phyloP scores from a whole-genome alignment of 345 rosid genomes.

The Linum lewisii region DNA sequence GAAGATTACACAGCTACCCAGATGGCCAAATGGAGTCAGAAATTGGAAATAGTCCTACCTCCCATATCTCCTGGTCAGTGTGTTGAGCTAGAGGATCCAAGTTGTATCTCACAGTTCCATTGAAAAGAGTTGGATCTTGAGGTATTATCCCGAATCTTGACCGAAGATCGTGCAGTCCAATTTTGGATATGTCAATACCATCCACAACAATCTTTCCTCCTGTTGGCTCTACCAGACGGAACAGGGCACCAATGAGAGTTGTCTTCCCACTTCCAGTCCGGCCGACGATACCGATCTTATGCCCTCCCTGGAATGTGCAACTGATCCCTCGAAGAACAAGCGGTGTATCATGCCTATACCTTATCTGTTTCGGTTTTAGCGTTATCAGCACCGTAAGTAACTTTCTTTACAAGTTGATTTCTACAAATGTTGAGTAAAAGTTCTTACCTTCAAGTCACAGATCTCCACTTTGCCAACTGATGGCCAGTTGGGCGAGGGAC shows the following conservation, averaged over 20 bases:
- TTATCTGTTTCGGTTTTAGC: slow-evolving; percentile 37
- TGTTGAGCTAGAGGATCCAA: slow-evolving; percentile 73
- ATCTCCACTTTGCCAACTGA: slow-evolving; percentile 71
- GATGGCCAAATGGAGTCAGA: too few relatives aligned
- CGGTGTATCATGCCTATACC: slow-evolving; percentile 63
- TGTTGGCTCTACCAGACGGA: slow-evolving; percentile 80
- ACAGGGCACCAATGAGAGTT: slow-evolving; percentile 77
- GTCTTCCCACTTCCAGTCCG: slow-evolving; percentile 96
- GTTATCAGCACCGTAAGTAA: slow-evolving; percentile 7
- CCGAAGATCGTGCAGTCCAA: slow-evolving; percentile 83
- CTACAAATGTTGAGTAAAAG: not conserved
- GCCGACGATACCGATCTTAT: slow-evolving; percentile 90
- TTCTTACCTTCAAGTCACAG: slow-evolving; percentile 56
- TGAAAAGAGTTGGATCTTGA: slow-evolving; percentile 88
- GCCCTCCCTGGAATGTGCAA: slow-evolving; percentile 81
- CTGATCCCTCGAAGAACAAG: slow-evolving; percentile 73
- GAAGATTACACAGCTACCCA: not conserved
- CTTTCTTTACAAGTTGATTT: not conserved
- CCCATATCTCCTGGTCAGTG: slow-evolving; percentile 83
- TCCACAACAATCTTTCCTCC: slow-evolving; percentile 81
- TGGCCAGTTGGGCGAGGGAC: slow-evolving; percentile 81
- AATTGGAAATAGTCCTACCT: slow-evolving; percentile 33
- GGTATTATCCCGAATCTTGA: slow-evolving; percentile 90
- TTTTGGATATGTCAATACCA: slow-evolving; percentile 60
- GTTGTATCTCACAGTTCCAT: slow-evolving; percentile 86